These are phyloP conservation scores for Larix kaempferi DNA, from an alignment of 75 land plant genomes.

Conservation along the genomic window DNA sequence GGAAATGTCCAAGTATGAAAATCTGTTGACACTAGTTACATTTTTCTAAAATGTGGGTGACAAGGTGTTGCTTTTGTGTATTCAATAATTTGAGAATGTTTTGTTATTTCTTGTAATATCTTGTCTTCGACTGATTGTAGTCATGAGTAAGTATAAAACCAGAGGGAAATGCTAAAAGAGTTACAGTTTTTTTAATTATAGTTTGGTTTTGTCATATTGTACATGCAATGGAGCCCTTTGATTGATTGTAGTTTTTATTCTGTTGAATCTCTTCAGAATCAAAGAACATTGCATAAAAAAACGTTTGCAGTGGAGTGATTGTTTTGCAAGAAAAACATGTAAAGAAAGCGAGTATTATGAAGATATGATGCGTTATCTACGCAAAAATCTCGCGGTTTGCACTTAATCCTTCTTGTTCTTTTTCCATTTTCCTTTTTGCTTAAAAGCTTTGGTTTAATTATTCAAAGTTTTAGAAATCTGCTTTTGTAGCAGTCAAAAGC, in stretches of 20 bases:
- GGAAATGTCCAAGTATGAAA: no score
- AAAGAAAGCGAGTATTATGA: conserved; percentile 98
- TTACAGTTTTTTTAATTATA: not conserved
- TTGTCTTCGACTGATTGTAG: not conserved
- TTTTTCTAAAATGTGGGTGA: no score
- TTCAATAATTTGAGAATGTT: no score
- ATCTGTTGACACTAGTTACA: no score
- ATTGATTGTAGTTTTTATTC: conserved; percentile 2
- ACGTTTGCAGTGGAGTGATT: conserved; percentile 85
- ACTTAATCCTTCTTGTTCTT: not conserved
- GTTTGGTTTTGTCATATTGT: not conserved
- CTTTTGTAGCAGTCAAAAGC: no score
- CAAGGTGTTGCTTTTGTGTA: no score
- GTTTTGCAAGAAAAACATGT: conserved; percentile 85
- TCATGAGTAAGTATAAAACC: not conserved
- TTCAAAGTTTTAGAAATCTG: no score
- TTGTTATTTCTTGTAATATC: no score
- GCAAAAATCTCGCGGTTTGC: conserved; percentile 90
- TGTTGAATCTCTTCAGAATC: conserved; percentile 45
- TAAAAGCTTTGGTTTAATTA: not conserved
- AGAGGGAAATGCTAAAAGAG: not conserved
- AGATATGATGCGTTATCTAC: conserved; percentile 92
- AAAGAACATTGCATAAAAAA: conserved; percentile 90
- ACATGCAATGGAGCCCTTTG: not conserved
- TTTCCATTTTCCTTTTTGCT: not conserved